Evolutionary conservation across 2,329 filamentous ascomycete species (phyloP).

Genomic region (Dactylella cylindrospora): DNA sequence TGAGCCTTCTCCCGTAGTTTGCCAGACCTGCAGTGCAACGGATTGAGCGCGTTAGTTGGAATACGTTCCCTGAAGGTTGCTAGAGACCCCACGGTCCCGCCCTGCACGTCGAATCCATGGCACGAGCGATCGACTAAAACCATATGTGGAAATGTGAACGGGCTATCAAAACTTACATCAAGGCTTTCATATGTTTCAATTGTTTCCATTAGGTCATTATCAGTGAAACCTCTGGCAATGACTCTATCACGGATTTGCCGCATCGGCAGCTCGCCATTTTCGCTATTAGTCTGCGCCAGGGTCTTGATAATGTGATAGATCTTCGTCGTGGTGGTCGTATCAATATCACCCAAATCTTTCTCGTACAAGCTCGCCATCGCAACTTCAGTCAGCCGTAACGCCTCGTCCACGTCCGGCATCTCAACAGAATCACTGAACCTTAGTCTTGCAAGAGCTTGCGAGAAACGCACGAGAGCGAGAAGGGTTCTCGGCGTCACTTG

Average conservation of each 20-base stretch:
- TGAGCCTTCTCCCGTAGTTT: constrained; percentile 70
- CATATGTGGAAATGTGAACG: constrained; percentile 23
- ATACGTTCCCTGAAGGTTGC: background rate
- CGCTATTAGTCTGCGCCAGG: constrained; percentile 74
- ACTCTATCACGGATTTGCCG: constrained; percentile 87
- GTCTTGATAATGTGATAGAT: constrained; percentile 94
- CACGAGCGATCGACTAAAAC: constrained; percentile 50
- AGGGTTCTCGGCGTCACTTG: constrained; percentile 93
- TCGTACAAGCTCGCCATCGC: constrained; percentile 87
- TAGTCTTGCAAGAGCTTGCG: constrained; percentile 88
- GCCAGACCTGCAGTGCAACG: constrained; percentile 65
- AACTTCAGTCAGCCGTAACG: constrained; percentile 83
- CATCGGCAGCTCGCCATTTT: constrained; percentile 74
- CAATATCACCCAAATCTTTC: constrained; percentile 59
- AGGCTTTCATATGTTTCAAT: constrained; percentile 85
- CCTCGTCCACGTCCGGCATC: constrained; percentile 93
- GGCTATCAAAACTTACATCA: constrained; percentile 72
- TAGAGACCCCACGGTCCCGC: background rate
- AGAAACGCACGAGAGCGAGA: constrained; percentile 85
- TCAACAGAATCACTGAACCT: constrained; percentile 83
- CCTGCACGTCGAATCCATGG: constrained; percentile 1
- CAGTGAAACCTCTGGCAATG: constrained; percentile 92
- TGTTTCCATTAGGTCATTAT: constrained; percentile 83
- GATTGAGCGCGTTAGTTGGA: constrained; percentile 52
- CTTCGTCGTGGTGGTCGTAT: constrained; percentile 78